These are phyloP conservation scores for Fusarium guadeloupense DNA, from an alignment of 2,329 filamentous ascomycete genomes.

Conservation along the genomic window DNA sequence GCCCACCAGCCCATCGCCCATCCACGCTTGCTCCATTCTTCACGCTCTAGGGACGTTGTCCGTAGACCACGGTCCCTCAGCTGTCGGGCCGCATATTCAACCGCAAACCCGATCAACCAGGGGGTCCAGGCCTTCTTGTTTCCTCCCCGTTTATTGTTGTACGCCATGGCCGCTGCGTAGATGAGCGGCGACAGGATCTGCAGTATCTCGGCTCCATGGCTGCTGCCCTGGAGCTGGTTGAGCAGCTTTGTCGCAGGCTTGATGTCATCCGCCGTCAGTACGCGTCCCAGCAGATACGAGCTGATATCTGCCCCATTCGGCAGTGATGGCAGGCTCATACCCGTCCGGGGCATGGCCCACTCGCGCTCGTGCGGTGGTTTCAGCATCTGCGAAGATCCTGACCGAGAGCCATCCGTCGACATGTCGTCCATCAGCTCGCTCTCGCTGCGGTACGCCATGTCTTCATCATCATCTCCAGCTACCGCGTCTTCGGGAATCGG, in stretches of 20 bases:
- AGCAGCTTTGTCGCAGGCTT: constrained; percentile 88
- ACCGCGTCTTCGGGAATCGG: constrained; percentile 70
- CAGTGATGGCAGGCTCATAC: constrained; percentile 82
- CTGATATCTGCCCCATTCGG: constrained; percentile 85
- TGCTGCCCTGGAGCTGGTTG: constrained; percentile 78
- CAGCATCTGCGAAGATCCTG: constrained; percentile 31
- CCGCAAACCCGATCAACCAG: constrained; percentile 85
- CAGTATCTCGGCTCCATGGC: constrained; percentile 84
- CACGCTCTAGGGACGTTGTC: constrained; percentile 86
- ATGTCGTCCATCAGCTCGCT: constrained; percentile 57
- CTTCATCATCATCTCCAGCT: constrained; percentile 58
- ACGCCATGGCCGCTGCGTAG: constrained; percentile 84
- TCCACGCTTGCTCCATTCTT: constrained; percentile 87
- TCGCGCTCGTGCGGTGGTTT: constrained; percentile 60
- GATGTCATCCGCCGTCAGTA: constrained; percentile 95
- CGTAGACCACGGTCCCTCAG: constrained; percentile 77
- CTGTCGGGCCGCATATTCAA: constrained; percentile 91
- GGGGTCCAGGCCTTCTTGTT: constrained; percentile 87
- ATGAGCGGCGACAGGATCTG: constrained; percentile 90
- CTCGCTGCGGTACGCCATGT: constrained; percentile 49
- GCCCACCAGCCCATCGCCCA: constrained; percentile 96
- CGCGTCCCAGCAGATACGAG: constrained; percentile 86
- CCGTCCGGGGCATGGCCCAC: constrained; percentile 96
- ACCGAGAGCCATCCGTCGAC: constrained; percentile 44
- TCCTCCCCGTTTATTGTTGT: constrained; percentile 55